Evolutionary conservation across 2,329 filamentous ascomycete genomes (phyloP).

Genomic region (Leptographium radiaticola): DNA sequence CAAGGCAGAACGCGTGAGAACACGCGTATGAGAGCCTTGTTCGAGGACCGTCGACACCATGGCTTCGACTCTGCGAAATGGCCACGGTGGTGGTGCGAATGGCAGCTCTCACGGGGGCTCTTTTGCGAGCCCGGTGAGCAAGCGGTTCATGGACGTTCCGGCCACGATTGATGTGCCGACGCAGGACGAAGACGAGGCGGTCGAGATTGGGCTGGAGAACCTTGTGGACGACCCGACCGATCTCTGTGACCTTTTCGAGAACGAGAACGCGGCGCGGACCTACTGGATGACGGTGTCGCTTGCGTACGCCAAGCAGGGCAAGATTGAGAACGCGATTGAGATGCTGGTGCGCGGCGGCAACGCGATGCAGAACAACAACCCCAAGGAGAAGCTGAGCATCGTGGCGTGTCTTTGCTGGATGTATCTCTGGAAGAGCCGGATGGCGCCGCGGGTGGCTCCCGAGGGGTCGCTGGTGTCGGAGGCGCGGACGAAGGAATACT

Average conservation of each 20-base stretch:
- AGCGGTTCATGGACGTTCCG: slow-evolving; percentile 52
- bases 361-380: slow-evolving; percentile 55
- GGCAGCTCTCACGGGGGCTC: slow-evolving; percentile 14
- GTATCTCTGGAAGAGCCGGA: slow-evolving; percentile 77
- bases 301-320: slow-evolving; percentile 91
- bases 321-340: slow-evolving; percentile 72
- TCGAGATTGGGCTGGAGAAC: slow-evolving; percentile 87
- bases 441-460: slow-evolving; percentile 50
- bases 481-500: slow-evolving; percentile 83
- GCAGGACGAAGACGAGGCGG: slow-evolving; percentile 57
- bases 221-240: slow-evolving; percentile 90
- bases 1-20: background rate
- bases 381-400: slow-evolving; percentile 75
- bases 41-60: slow-evolving; percentile 15
- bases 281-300: slow-evolving; percentile 98
- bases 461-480: slow-evolving; percentile 56
- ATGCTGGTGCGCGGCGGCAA: slow-evolving; percentile 61
- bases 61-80: slow-evolving; percentile 27
- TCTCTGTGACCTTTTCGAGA: slow-evolving; percentile 87
- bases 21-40: background rate
- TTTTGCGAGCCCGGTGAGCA: slow-evolving; percentile 28
- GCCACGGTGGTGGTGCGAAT: slow-evolving; percentile 29
- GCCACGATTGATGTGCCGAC: slow-evolving; percentile 54
- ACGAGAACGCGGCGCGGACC: slow-evolving; percentile 77
- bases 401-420: slow-evolving; percentile 82